phyloP scores from a whole-genome alignment of 257 asterid species.

The Handroanthus guayacan region DNA sequence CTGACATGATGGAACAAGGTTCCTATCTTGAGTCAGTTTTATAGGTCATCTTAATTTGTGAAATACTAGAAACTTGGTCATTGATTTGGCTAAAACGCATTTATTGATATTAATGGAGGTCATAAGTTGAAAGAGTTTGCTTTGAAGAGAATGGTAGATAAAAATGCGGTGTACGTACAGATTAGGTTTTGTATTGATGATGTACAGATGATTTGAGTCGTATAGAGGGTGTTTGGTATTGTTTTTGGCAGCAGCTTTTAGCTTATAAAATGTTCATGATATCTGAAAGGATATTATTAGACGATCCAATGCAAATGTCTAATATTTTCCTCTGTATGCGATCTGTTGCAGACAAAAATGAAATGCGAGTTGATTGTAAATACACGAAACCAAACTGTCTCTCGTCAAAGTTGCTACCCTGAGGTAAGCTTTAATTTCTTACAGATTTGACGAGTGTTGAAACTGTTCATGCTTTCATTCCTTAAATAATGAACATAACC shows the following conservation, averaged over 20 bases:
- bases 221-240: background rate
- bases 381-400: constrained; percentile 44
- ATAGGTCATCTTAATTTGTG: background rate
- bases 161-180: background rate
- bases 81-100: background rate
- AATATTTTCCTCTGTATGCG: constrained; percentile 24
- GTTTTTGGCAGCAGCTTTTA: background rate
- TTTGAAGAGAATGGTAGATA: background rate
- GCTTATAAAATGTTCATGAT: background rate
- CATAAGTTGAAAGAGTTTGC: background rate
- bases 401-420: constrained; percentile 61
- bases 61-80: background rate
- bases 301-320: constrained; percentile 15
- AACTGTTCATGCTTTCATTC: background rate
- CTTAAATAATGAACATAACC: background rate
- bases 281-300: background rate
- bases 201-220: background rate
- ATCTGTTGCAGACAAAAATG: constrained; percentile 51
- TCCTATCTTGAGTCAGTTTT: background rate
- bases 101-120: background rate
- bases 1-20: background rate
- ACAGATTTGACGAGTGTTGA: constrained; percentile 4
- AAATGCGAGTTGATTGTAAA: constrained; percentile 53
- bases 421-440: constrained; percentile 46
- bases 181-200: background rate